Conservation (phyloP, 805 yeast genomes). For the Suhomyces kilbournensis region DNA sequence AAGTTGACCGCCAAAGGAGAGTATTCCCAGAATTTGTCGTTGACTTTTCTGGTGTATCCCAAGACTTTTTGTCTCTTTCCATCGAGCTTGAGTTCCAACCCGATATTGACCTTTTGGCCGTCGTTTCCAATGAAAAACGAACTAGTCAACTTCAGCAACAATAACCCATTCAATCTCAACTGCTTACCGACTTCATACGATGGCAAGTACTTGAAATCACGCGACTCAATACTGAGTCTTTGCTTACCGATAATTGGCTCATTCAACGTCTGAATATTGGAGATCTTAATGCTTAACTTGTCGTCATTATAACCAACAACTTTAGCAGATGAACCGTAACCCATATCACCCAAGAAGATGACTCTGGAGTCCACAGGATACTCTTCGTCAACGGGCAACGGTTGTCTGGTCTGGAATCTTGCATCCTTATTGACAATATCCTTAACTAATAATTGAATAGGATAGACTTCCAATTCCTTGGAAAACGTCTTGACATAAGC, state of each 20-base stretch:
- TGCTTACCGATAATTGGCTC: constrained; percentile 68
- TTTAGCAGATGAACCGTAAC: constrained; percentile 78
- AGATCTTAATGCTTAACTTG: constrained; percentile 50
- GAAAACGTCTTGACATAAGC: constrained; percentile 74
- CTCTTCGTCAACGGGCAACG: constrained; percentile 77
- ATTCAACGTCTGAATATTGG: constrained; percentile 32
- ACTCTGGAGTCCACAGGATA: constrained; percentile 72
- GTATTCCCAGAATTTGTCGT: constrained; percentile 70
- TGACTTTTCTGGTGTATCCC: constrained; percentile 72
- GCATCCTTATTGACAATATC: constrained; percentile 68
- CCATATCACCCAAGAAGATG: constrained; percentile 79
- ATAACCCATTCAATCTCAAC: constrained; percentile 56
- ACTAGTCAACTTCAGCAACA: constrained; percentile 77
- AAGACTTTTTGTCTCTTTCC: constrained; percentile 75
- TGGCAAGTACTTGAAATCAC: constrained; percentile 58
- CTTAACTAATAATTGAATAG: constrained; percentile 80
- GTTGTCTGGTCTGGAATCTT: constrained; percentile 68
- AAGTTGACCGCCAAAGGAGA: constrained; percentile 71
- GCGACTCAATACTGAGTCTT: constrained; percentile 56
- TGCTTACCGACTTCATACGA: constrained; percentile 61
- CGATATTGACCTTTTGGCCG: constrained; percentile 55
- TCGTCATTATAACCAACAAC: constrained; percentile 55
- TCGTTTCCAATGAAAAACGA: constrained; percentile 58
- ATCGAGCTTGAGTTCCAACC: constrained; percentile 82
- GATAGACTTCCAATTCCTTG: constrained; percentile 51